Evolutionary conservation across 176 grass and related monocot genomes (phyloP).

Genomic region (Hsuehochloa calcarea): DNA sequence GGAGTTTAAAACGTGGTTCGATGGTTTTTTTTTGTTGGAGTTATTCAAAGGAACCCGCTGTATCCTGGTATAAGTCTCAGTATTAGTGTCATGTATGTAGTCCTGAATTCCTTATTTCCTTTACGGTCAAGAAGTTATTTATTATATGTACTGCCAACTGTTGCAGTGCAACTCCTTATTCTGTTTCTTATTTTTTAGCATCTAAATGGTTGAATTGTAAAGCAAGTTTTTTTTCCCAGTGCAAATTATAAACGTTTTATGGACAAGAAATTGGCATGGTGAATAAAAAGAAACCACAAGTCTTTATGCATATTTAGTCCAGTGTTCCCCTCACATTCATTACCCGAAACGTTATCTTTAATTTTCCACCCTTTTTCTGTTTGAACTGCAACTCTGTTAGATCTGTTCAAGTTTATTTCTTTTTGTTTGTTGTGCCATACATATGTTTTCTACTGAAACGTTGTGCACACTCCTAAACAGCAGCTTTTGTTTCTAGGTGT

Average conservation of each 20-base stretch:
- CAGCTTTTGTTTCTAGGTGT: conserved; percentile 19
- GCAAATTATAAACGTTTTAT: neutral
- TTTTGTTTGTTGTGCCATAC: neutral
- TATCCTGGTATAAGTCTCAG: neutral
- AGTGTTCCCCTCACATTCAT: neutral
- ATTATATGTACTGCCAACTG: conserved; percentile 1
- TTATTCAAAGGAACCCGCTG: neutral
- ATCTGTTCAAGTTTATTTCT: neutral
- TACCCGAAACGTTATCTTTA: neutral
- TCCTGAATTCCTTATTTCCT: conserved; percentile 16
- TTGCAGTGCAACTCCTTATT: neutral
- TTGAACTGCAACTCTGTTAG: neutral
- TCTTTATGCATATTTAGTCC: neutral
- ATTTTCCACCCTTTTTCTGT: neutral
- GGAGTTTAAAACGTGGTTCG: neutral
- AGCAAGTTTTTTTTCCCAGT: conserved; percentile 12
- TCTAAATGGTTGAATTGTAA: neutral
- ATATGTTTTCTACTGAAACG: neutral
- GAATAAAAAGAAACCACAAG: neutral
- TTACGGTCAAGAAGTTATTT: neutral
- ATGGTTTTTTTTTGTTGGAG: neutral
- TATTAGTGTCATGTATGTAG: neutral
- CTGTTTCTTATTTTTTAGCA: neutral
- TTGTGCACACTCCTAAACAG: neutral
- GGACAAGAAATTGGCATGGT: neutral